Evolutionary conservation across 495 filamentous ascomycete species (phyloP).

Genomic region (Annulohypoxylon bovei): DNA sequence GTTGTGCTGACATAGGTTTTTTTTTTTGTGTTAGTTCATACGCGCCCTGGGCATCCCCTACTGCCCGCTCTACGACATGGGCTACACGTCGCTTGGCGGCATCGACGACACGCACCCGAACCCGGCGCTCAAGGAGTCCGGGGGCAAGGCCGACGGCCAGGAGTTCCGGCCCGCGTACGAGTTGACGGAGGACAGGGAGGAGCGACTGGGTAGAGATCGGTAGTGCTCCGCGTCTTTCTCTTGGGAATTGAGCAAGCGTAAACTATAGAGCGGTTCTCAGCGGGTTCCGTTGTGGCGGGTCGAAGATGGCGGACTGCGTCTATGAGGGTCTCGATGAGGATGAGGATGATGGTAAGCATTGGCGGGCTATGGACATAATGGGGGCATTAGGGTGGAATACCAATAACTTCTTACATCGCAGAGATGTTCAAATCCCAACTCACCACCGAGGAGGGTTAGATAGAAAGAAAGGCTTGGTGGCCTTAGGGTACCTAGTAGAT

Average conservation of each 20-base stretch:
- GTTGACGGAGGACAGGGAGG: slow-evolving; percentile 82
- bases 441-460: background rate
- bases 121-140: slow-evolving; percentile 67
- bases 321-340: too few relatives aligned
- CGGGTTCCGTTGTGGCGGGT: too few relatives aligned
- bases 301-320: too few relatives aligned
- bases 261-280: too few relatives aligned
- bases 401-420: background rate
- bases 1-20: slow-evolving; percentile 37
- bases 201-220: slow-evolving; percentile 82
- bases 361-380: background rate
- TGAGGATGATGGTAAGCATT: background rate
- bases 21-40: slow-evolving; percentile 82
- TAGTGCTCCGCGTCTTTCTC: slow-evolving; percentile 2
- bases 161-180: slow-evolving; percentile 87
- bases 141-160: slow-evolving; percentile 35
- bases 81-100: slow-evolving; percentile 88
- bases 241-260: background rate
- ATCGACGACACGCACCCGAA: slow-evolving; percentile 92
- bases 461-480: background rate
- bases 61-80: slow-evolving; percentile 83
- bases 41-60: slow-evolving; percentile 79
- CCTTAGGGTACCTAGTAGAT: background rate
- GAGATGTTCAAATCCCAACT: background rate
- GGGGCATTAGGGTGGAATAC: background rate